Evolutionary conservation across 331 rosid species (phyloP), one percentile per base, ranked within the genome.

Genomic region (Stylosanthes scabra): DNA sequence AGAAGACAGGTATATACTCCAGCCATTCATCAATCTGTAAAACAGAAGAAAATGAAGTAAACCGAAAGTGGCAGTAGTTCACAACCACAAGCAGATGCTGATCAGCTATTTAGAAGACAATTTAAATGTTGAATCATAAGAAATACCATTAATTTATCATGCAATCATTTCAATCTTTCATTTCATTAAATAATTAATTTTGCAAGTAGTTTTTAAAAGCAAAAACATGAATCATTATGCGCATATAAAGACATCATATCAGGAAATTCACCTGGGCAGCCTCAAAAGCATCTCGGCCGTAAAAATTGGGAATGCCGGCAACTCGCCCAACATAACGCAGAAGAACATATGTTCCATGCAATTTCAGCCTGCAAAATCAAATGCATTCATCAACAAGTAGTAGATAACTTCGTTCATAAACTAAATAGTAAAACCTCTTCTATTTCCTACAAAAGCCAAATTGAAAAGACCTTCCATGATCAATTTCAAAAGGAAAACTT

Each of bases 21-120:
- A 95, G 78, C 97, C 93, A 88, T 64, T 88, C 93, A 56, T 84
- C 97, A 83, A 92, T 86, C 99, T 88, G 79, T 59, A 74, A 76
- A 58, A 55, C 8, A 63, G 46, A 72, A 65, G 50, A 52, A 12
- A 34, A 68, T 40, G 11, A 12, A 13, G 15, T 62, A 52, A 67
- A 63, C 11, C 42, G 41, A 50, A 6, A 4, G 49, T 6, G 2
- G 11, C 46, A 74, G 20, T 54, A 62, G 16, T 74, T 45, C 9
- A 55, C 62, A 59, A 66, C 45, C 15, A 68, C 45, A 31, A 40
- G 50, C 51, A 59, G 74, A 54, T 6, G 9, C 9, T 15, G 37
- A 40, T 41, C 3, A 37, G 28, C 20, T 9, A 13, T 14, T 44
- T 16, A 11, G 2, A 71, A 3, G 54, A 58, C 28, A 46, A 51